phyloP scores from a whole-genome alignment of 306 rosid species.

The Vicia villosa region DNA sequence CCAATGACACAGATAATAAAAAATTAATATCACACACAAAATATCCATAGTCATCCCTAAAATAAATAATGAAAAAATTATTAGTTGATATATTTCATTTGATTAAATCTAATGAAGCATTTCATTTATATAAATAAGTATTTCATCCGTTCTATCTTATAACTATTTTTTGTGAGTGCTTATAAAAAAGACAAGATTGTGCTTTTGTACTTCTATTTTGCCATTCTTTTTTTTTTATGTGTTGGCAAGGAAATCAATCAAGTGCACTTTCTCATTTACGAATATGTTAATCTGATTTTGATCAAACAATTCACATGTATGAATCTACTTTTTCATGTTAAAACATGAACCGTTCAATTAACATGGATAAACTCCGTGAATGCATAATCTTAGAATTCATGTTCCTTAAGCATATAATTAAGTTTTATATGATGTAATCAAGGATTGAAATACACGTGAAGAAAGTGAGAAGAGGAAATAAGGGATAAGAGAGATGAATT shows the following conservation, averaged over 20 bases:
- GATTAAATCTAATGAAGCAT: background rate
- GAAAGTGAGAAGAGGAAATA: conserved; percentile 26
- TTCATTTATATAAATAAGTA: background rate
- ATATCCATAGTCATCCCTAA: no score
- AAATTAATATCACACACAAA: no score
- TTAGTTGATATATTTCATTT: no score
- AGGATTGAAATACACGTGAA: conserved; percentile 32
- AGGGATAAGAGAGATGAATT: conserved; percentile 32
- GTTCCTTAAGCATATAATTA: conserved; percentile 23
- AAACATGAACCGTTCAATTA: background rate
- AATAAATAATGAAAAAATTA: no score
- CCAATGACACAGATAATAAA: no score
- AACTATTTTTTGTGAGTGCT: no score
- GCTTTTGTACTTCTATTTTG: background rate
- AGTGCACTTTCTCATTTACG: background rate
- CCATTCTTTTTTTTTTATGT: background rate
- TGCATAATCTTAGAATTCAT: background rate
- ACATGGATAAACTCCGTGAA: background rate
- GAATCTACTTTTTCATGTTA: background rate
- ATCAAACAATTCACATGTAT: background rate
- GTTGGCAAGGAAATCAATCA: background rate
- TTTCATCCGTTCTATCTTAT: no score
- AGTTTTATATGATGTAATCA: conserved; percentile 17
- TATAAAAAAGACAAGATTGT: no score
- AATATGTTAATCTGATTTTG: background rate